Conservation (phyloP, 1,284 basidiomycete species). For the Naganishia albida region DNA sequence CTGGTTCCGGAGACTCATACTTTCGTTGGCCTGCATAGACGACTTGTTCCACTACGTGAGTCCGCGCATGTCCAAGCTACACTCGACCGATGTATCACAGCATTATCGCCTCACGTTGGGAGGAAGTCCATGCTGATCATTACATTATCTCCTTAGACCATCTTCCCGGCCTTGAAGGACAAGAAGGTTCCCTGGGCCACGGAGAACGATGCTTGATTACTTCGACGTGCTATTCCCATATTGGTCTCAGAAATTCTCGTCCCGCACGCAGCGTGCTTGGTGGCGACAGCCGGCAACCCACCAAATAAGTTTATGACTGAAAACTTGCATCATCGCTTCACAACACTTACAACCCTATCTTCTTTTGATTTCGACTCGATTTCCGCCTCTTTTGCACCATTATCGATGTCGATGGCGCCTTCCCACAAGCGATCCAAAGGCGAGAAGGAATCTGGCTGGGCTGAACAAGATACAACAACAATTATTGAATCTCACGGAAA, state of each 20-base stretch:
- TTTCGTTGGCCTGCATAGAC: not conserved
- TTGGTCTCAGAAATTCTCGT: too few relatives aligned
- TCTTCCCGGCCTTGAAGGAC: conserved; percentile 7
- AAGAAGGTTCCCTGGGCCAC: conserved; percentile 11
- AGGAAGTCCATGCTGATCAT: not conserved
- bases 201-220: too few relatives aligned
- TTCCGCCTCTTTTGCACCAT: not conserved
- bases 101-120: not conserved
- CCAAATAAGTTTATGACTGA: too few relatives aligned
- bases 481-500: too few relatives aligned
- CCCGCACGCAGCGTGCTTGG: too few relatives aligned
- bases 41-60: conserved; percentile 26
- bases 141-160: not conserved
- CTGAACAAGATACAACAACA: not conserved
- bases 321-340: too few relatives aligned
- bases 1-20: not conserved
- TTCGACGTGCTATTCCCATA: too few relatives aligned
- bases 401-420: not conserved
- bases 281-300: not conserved
- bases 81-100: not conserved
- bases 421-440: not conserved
- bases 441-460: too few relatives aligned
- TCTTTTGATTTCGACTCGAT: not conserved
- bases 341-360: not conserved
- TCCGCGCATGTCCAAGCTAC: not conserved